Evolutionary conservation across 1,139 yeast species (phyloP), one percentile per base, ranked within the genome.

Genomic region (Yamadazyma jaroonii): DNA sequence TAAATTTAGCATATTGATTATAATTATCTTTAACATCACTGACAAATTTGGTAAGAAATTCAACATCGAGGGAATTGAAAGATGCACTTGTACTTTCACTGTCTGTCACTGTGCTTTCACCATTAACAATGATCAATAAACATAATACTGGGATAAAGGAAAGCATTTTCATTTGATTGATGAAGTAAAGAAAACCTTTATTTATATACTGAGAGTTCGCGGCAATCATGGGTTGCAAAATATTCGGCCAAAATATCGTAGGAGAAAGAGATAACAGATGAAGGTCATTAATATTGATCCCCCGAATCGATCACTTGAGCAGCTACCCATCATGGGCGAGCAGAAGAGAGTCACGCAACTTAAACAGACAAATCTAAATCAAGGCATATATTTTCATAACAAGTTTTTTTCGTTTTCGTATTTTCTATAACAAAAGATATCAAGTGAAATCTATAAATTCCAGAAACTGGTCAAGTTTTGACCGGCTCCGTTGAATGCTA

Each of bases 401-500:
- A 4, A 17, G 20, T 4, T 17, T 17, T 17, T 17, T 17, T 17
- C 6, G 6, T 17, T 17, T 17, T 17, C 20, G 6, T 4, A 6
- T 17, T 17, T 17, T 17, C 9, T 13, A 26, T 7, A 26, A 9
- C 29, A 26, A n/a, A 26, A 9, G 20, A 26, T 9, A 9, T 14
- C 13, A 26, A 26, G 3, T 4, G 11, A 10, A 26, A 13, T 29
- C 25, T 27, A 42, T 31, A 38, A 42, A 3, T 31, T 64, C 94
- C 95, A 87, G 78, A 86, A 84, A 36, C 71, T 75, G 43, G 81
- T 70, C 61, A 87, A 64, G 64, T 84, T 84, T 61, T 80, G 79
- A 52, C 96, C 96, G 48, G 83, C 97, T 65, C 98, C 98, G 61
- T 92, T 92, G 77, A 71, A 92, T 38, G 90, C 90, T 65, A 92